Conservation (phyloP, 768 basidiomycete genomes). For the Lactarius quietus region DNA sequence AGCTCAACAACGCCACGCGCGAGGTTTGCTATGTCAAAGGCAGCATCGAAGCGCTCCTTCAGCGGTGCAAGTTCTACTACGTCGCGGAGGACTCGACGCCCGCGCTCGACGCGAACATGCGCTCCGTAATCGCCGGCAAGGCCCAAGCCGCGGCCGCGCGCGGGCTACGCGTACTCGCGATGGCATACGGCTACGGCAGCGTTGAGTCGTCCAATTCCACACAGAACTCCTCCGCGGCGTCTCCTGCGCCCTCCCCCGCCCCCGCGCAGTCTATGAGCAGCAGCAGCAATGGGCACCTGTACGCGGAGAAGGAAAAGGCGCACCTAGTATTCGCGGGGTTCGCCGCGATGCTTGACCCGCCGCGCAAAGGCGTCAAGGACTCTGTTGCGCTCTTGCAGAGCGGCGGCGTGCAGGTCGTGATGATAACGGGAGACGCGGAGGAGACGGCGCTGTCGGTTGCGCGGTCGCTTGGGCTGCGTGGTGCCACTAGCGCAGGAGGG, state of each 20-base stretch:
- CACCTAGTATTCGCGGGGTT: constrained; percentile 89
- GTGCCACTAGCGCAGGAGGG: constrained; percentile 40
- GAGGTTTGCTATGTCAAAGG: constrained; percentile 93
- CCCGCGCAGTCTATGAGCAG: constrained; percentile 28
- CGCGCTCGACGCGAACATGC: constrained; percentile 63
- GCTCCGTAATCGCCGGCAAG: constrained; percentile 62
- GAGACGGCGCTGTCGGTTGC: constrained; percentile 89
- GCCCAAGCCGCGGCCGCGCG: constrained; percentile 69
- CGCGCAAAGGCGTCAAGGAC: constrained; percentile 88
- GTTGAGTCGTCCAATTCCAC: constrained; percentile 37
- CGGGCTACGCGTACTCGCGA: constrained; percentile 84
- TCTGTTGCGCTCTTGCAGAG: constrained; percentile 76
- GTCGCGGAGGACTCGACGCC: constrained; percentile 89
- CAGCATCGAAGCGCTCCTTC: constrained; percentile 82
- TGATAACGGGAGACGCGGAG: constrained; percentile 97
- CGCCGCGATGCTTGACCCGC: constrained; percentile 94
- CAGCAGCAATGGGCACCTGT: neutral
- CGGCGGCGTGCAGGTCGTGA: constrained; percentile 93
- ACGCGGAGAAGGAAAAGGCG: constrained; percentile 33
- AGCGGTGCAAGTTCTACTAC: constrained; percentile 85
- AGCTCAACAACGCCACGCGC: constrained; percentile 37
- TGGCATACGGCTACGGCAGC: constrained; percentile 82
- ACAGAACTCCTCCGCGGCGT: constrained; percentile 23
- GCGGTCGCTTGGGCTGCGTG: constrained; percentile 73
- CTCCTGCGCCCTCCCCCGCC: constrained; percentile 29